Base-by-base conservation (phyloP, 2,329 filamentous ascomycete genomes). In the Monascus ruber region DNA sequence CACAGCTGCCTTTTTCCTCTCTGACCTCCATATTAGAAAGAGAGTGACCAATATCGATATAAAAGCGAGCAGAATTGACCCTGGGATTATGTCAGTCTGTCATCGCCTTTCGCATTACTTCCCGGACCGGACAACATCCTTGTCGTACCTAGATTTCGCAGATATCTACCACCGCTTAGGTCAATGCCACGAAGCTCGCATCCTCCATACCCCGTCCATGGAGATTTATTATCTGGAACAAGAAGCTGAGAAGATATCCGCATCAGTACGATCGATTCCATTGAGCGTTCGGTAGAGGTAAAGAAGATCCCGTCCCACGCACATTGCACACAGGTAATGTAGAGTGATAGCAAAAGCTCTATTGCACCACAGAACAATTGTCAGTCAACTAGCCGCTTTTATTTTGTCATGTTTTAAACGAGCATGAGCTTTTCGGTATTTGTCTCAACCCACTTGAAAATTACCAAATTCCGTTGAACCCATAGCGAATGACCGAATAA, bases 1-100 rank as follows among this genome's bases (percentile, higher is more conserved):
- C 35, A 98, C 91, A 40, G 91, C 91, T 40, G 91, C 91, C 62
- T 83, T 81, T 68, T 98, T 96, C 59, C 76, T 77, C 54, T 96
- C 84, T 17, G 91, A 94, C 49, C 78, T 74, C 65, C 82, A 76
- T 61, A 96, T 54, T 42, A 98, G 69, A 50, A 82, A 79, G 7
- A 68, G 55, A 4, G 82, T 71, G 6, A 75, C 66, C 24, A 76
- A 54, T 50, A 98, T 88, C 32, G 88, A 85, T 47, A 94, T 60
- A 45, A 73, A 85, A 45, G 77, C 83, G 32, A 96, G 62, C 34
- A 98, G 50, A 58, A 98, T 94, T 5, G 88, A 93, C n/a, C 91
- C 83, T 86, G 50, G 38, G 31, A 25, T 35, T 7, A 6, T 10
- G 43, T 56, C 40, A 55, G 46, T 36, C 3, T 17, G 17, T 17